Evolutionary conservation across 78 protist genomes (phyloP).

Genomic region (Protostelium mycophagum): DNA sequence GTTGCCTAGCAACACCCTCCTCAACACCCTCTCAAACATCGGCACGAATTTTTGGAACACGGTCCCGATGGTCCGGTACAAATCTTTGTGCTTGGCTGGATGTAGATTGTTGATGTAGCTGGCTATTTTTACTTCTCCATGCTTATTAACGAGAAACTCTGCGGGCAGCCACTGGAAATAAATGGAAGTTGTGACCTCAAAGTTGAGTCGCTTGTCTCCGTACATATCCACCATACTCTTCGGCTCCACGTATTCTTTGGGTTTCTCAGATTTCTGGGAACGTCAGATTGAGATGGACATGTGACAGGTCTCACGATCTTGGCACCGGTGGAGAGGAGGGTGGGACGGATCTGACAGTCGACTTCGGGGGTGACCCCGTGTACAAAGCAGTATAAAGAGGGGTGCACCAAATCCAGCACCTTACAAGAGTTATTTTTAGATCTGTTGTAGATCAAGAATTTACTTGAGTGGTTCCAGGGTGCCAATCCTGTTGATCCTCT

Average conservation of each 20-base stretch:
- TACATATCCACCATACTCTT: too few species aligned
- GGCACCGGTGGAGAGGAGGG: neutral
- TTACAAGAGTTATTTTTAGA: neutral
- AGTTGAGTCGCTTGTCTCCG: neutral
- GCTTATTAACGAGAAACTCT: slow-evolving; percentile 19
- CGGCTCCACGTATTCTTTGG: neutral
- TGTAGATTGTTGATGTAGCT: slow-evolving; percentile 55
- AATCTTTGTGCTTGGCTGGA: slow-evolving; percentile 17
- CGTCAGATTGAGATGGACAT: neutral
- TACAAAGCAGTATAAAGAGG: slow-evolving; percentile 23
- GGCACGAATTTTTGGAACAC: slow-evolving; percentile 36
- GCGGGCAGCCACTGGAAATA: slow-evolving; percentile 51
- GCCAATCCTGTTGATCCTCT: neutral
- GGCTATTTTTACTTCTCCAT: slow-evolving; percentile 35
- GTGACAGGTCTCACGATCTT: neutral
- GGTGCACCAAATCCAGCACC: slow-evolving; percentile 33
- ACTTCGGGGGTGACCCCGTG: neutral
- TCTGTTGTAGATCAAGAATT: neutral
- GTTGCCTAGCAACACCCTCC: too few species aligned
- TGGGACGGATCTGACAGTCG: neutral
- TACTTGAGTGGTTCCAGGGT: neutral
- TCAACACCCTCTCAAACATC: slow-evolving; percentile 22
- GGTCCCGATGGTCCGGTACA: slow-evolving; percentile 21
- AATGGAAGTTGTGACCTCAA: neutral
- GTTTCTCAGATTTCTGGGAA: neutral